Evolutionary conservation across 352 stramenopile genomes (phyloP), one percentile per base, ranked within the genome.

Genomic region (Pythium brassicae): DNA sequence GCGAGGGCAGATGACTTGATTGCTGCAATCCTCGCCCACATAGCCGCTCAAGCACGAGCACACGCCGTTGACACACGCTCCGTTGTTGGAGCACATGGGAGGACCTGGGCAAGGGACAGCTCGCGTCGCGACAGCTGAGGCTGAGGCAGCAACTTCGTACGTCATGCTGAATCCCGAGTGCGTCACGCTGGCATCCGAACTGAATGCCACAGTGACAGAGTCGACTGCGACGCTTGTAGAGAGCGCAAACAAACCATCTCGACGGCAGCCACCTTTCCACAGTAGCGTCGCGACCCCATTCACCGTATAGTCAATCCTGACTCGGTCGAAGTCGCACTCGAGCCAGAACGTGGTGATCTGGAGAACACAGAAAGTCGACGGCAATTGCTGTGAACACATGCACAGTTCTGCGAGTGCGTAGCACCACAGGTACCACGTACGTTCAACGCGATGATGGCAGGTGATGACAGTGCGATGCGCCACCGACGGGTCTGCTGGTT

Each of bases 1-100:
- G 17, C 53, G 48, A 3, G 74, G 76, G 26, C 78, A 89, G 2
- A 87, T 43, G 6, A 78, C 61, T 22, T 68, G 55, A 45, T 87
- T 89, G 20, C 70, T 83, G 51, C 76, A 89, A 51, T 83, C 80
- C 51, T 89, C 78, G 9, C 78, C 78, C 9, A 80, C 63, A 48
- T 71, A 87, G 0, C 76, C 76, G n/a, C 47, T 78, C 29, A 89
- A 74, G 25, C 78, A 89, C 8, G 52, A 52, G 27, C 78, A 89
- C 15, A 32, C 32, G 15, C 78, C 78, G 15, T 69, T 43, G 12
- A 59, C 59, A 52, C 78, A 89, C 22, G 64, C 67, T 8, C 78
- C 78, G 52, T 80, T 86, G 17, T 67, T 55, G 0, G 71, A 81
- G 26, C 78, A 88, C 12, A 66, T 70, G 0, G 53, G 32, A 0